Base-by-base conservation (phyloP, 164 flowering plant species). In the Magnolia sinica region DNA sequence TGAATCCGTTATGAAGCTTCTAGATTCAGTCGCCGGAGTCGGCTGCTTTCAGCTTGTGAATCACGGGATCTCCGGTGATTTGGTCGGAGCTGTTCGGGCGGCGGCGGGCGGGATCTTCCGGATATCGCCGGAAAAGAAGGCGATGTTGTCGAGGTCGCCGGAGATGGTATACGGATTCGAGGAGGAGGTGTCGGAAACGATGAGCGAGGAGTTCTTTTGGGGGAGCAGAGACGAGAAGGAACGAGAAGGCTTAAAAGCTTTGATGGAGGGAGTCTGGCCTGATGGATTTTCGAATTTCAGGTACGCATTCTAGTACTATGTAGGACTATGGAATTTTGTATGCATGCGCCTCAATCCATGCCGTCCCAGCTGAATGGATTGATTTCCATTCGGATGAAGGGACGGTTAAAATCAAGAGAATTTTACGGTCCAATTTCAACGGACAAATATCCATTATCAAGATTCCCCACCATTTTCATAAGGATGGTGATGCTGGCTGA, bases 31-130 rank as follows among this genome's bases (percentile, higher is more conserved):
- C 0, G 29, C 81, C 0, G 77, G 51, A 20, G 76, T 80, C 8
- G 98, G 96, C 18, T 94, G 93, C 74, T 90, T 94, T 76, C 91
- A 92, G 85, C 73, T 94, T 13, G 80, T 90, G n/a, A 90, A 89
- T 71, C 87, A 86, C 77, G 97, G 91, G 27, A 79, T 94, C 50
- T 29, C 88, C 1, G 1, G n/a, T 0, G 91, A 88, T 13, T 20
- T 82, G 23, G 77, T 86, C 9, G 13, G 80, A 63, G 75, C 86
- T 7, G 89, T 79, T 11, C 3, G 73, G 79, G 64, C 11, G 1
- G 73, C 77, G 14, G 87, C 86, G 0, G 78, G 77, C 2, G 90
- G 89, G n/a, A 66, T 94, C 1, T 94, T 94, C 52, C 31, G 59
- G 64, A 45, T 92, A 50, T 58, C 90, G 66, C 55, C 81, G 71